A percentile compares a stretch with the other conserved stretches of the same genome.
Evolutionary conservation across 176 grass and related monocot species (phyloP).

Genomic region (Triticum urartu): DNA sequence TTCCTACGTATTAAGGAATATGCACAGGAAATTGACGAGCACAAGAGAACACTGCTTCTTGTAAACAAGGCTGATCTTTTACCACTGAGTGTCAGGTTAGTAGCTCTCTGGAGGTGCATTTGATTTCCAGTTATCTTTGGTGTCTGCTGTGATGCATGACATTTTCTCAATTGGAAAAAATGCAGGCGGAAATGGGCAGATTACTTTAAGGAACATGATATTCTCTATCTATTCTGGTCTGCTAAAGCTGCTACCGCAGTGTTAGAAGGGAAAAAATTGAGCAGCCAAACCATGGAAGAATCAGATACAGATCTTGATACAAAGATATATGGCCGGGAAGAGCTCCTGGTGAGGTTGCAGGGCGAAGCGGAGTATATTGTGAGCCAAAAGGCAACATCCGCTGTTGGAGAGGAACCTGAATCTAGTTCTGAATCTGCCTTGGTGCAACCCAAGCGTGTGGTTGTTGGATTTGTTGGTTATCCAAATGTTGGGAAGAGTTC

Average conservation of each 20-base stretch:
- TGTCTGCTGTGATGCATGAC: neutral
- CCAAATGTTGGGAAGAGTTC: constrained; percentile 90
- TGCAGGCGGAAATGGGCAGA: constrained; percentile 72
- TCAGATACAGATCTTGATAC: constrained; percentile 44
- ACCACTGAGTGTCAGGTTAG: constrained; percentile 58
- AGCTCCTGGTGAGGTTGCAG: constrained; percentile 68
- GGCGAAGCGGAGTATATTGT: constrained; percentile 67
- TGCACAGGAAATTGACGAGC: constrained; percentile 60
- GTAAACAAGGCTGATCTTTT: constrained; percentile 87
- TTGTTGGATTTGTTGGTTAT: constrained; percentile 79
- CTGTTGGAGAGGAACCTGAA: neutral
- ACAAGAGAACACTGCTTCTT: constrained; percentile 78
- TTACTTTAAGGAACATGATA: constrained; percentile 55
- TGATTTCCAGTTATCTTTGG: neutral
- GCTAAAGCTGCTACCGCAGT: constrained; percentile 64
- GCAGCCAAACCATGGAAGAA: constrained; percentile 33
- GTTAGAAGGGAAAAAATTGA: constrained; percentile 57
- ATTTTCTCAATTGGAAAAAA: constrained; percentile 23
- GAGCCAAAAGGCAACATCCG: constrained; percentile 4
- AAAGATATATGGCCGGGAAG: constrained; percentile 63
- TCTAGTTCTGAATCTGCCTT: constrained; percentile 28
- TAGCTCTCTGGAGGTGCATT: neutral
- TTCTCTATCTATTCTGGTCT: constrained; percentile 80
- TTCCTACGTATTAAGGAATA: constrained; percentile 47
- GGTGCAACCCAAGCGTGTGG: constrained; percentile 47